Conservation (phyloP, 805 yeast species). For the Yamadazyma sp. region DNA sequence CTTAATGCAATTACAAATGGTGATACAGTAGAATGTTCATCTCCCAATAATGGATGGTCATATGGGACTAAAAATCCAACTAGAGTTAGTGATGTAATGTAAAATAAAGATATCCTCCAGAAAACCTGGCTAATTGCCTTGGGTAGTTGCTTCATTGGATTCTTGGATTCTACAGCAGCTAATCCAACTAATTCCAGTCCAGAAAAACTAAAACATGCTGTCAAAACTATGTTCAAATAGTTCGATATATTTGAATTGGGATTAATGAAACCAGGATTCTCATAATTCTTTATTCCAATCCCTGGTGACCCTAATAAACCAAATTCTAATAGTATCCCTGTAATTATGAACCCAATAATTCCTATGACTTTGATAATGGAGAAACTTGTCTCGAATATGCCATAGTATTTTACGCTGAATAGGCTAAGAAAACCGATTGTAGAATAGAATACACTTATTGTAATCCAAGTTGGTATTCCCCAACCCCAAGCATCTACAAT, state of each 20-base stretch:
- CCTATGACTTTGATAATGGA: constrained; percentile 66
- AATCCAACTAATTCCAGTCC: constrained; percentile 77
- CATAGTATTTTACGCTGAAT: constrained; percentile 66
- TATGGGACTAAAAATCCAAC: constrained; percentile 69
- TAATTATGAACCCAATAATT: constrained; percentile 62
- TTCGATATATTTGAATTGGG: constrained; percentile 47
- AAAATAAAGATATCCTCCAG: constrained; percentile 61
- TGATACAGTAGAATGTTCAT: constrained; percentile 47
- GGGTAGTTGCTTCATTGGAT: constrained; percentile 64
- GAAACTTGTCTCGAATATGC: constrained; percentile 74
- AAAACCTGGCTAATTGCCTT: constrained; percentile 67
- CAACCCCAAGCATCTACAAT: constrained; percentile 62
- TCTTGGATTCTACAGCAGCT: constrained; percentile 68
- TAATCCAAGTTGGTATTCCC: constrained; percentile 70
- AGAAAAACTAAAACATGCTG: constrained; percentile 78
- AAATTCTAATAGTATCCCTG: constrained; percentile 66
- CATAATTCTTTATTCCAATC: constrained; percentile 76
- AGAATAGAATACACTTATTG: constrained; percentile 57
- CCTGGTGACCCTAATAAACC: constrained; percentile 70
- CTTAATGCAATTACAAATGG: constrained; percentile 75
- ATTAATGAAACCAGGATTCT: constrained; percentile 61
- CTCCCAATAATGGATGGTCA: constrained; percentile 43
- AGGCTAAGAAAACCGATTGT: constrained; percentile 51
- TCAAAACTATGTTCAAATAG: constrained; percentile 47
- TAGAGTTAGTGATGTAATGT: constrained; percentile 61